A percentile compares a stretch with the other conserved stretches of the same genome.
phyloP scores from a whole-genome alignment of 2,329 filamentous ascomycete species.

The Westerdykella aurantiaca region DNA sequence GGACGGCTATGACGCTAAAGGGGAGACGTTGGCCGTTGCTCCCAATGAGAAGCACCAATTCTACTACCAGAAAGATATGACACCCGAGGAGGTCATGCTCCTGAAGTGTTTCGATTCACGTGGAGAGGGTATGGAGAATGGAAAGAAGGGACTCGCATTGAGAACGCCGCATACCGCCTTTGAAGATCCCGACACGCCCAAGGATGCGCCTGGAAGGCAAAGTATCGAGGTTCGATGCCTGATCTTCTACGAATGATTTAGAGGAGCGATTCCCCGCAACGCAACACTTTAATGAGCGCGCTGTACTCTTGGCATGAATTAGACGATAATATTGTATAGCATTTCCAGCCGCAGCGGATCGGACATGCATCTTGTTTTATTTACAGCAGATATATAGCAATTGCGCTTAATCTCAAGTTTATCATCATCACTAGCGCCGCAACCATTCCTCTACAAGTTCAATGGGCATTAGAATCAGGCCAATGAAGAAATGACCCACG shows the following conservation, averaged over 20 bases:
- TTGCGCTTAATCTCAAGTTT: no score
- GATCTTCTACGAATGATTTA: constrained; percentile 52
- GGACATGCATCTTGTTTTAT: no score
- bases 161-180: constrained; percentile 63
- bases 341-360: no score
- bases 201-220: constrained; percentile 48
- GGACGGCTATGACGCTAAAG: constrained; percentile 56
- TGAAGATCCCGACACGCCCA: constrained; percentile 49
- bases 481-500: no score
- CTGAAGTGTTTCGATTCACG: constrained; percentile 47
- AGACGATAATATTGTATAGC: no score
- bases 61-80: constrained; percentile 65
- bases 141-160: constrained; percentile 38
- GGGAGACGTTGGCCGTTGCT: constrained; percentile 58
- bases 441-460: no score
- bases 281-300: no score
- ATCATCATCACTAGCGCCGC: no score
- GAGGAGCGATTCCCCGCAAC: no score
- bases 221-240: constrained; percentile 61
- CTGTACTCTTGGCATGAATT: no score
- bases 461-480: no score
- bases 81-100: constrained; percentile 49
- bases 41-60: constrained; percentile 56
- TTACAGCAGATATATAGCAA: no score
- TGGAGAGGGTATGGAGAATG: constrained; percentile 40